phyloP scores from a whole-genome alignment of 169 alveolate genomes.

The Plasmodium coatneyi region DNA sequence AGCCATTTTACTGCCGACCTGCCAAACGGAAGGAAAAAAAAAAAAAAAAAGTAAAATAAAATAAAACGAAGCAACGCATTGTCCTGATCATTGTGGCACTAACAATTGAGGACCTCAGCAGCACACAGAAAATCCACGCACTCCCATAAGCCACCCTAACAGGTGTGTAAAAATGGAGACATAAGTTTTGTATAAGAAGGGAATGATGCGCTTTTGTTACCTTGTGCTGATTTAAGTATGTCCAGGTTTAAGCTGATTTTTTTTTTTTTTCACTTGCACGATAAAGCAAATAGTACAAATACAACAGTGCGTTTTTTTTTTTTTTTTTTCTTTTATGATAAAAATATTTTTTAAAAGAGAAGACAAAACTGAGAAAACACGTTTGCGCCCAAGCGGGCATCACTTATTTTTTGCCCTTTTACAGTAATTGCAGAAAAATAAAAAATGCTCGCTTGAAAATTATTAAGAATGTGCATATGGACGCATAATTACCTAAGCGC shows the following conservation, averaged over 20 bases:
- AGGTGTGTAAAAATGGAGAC: background rate
- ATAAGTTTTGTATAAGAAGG: background rate
- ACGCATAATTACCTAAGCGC: background rate
- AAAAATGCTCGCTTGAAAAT: background rate
- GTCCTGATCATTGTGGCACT: background rate
- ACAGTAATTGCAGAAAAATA: background rate
- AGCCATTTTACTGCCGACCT: conserved; percentile 22
- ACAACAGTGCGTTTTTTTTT: background rate
- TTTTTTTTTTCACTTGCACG: background rate
- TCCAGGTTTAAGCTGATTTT: background rate
- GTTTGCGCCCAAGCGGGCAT: background rate
- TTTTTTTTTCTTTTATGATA: background rate
- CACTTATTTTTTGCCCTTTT: background rate
- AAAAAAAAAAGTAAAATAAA: background rate
- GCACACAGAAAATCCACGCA: background rate
- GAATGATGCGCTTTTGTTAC: background rate
- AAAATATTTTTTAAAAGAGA: background rate
- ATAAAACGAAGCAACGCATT: background rate
- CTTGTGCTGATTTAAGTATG: background rate
- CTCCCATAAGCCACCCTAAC: background rate
- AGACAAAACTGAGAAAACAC: background rate
- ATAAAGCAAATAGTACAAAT: background rate
- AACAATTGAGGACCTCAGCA: background rate
- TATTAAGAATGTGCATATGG: background rate
- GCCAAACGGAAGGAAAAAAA: background rate